Evolutionary conservation across 1,284 basidiomycete genomes (phyloP), one percentile per base, ranked within the genome.

Genomic region (Lentinus polychrous): DNA sequence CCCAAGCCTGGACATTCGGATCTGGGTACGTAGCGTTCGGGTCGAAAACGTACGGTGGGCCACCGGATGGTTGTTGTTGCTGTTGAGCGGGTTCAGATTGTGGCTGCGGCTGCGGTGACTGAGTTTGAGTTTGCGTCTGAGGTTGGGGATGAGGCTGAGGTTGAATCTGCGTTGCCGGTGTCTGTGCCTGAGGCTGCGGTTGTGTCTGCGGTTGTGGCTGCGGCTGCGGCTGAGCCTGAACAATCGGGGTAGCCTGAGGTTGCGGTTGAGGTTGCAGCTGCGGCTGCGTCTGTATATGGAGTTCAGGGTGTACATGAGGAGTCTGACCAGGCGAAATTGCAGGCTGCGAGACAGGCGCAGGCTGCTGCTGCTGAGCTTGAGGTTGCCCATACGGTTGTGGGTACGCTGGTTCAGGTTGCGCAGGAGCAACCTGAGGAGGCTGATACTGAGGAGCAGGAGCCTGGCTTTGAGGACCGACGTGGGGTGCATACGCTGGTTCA

Each of bases 1-100:
- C 87, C 87, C 86, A 90, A 0, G 83, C 83, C 57, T 88, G 84
- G 7, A 81, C 85, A 54, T 86, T 86, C 33, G 79, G 74, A 58
- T 89, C 86, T 3, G 76, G 61, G 56, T 89, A 89, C 14, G 75
- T 77, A 24, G 68, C 67, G 35, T 71, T 74, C 2, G 86, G 83
- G 55, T 88, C 78, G 61, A 75, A 90, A 3, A 76, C 68, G 59
- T 81, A 90, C 5, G 86, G 87, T 15, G 86, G 85, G 7, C 79
- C 79, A 33, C 52, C 49, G 43, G 56, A 52, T 20, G 46, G 45
- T 38, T 52, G 48, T n/a, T 50, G 40, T 2, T 39, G 23, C 12
- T 45, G 54, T 22, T 55, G 55, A 41, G 60, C 58, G 10, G 54
- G 49, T n/a, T 57, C 57, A 10, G 51, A 51, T 17, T 56, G 50